phyloP scores from a whole-genome alignment of 1,284 basidiomycete genomes.

The Polyporus tsugae region DNA sequence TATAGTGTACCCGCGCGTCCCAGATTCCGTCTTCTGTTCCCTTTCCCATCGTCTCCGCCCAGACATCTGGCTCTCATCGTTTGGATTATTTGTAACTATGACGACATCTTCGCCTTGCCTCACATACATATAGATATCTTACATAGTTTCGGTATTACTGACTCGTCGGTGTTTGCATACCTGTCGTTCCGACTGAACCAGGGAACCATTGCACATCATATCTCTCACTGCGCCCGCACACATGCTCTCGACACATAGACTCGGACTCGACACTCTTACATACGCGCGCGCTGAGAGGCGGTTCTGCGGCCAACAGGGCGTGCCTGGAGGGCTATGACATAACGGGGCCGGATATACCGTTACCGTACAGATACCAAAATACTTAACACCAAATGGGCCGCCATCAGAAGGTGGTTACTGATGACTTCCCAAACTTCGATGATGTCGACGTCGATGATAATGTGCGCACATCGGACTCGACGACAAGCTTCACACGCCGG shows the following conservation, averaged over 20 bases:
- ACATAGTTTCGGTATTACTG: conserved; percentile 18
- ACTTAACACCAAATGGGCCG: background rate
- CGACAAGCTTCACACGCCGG: background rate
- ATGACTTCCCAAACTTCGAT: conserved; percentile 16
- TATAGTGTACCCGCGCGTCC: background rate
- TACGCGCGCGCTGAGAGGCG: conserved; percentile 6
- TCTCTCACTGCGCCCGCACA: conserved; percentile 1
- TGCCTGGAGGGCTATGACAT: conserved; percentile 4
- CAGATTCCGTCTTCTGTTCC: conserved; percentile 10
- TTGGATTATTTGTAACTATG: conserved; percentile 29
- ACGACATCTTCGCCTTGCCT: conserved; percentile 9
- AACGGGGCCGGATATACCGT: conserved; percentile 5
- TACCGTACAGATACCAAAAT: conserved; percentile 9
- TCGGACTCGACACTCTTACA: conserved; percentile 12
- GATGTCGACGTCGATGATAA: conserved; percentile 17
- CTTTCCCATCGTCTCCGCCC: conserved; percentile 10
- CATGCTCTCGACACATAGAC: conserved; percentile 9
- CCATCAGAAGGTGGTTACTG: conserved; percentile 23
- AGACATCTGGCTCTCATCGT: conserved; percentile 19
- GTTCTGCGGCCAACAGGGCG: conserved; percentile 1
- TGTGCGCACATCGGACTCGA: background rate
- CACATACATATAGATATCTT: conserved; percentile 23
- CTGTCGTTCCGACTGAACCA: background rate
- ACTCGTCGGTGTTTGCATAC: conserved; percentile 10
- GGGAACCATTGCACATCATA: conserved; percentile 3